These are phyloP conservation scores for Ganoderma leucocontextum DNA, from an alignment of 1,284 basidiomycete genomes.

Conservation along the genomic window DNA sequence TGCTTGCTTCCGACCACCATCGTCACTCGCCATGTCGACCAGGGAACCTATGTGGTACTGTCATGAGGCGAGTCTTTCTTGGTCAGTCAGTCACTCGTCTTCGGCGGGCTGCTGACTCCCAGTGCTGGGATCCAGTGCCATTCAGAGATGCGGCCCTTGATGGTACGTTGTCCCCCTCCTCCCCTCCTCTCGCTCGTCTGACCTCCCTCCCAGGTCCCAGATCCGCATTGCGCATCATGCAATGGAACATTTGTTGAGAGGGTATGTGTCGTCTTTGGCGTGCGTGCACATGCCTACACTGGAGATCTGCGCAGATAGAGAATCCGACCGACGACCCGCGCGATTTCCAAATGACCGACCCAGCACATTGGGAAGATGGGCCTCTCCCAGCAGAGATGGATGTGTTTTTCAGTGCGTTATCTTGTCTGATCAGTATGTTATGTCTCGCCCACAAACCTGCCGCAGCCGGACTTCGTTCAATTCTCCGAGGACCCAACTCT, in stretches of 20 bases:
- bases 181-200: conserved; percentile 11
- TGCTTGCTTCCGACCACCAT: conserved; percentile 14
- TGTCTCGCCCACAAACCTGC: background rate
- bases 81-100: background rate
- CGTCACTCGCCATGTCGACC: conserved; percentile 55
- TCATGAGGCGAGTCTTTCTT: conserved; percentile 62
- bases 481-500: conserved; percentile 20
- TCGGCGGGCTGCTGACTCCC: conserved; percentile 20
- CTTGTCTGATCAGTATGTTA: too few species aligned
- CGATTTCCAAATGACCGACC: conserved; percentile 53
- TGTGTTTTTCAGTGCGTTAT: conserved; percentile 53
- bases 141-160: conserved; percentile 81
- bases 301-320: conserved; percentile 62
- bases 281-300: background rate
- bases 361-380: conserved; percentile 45
- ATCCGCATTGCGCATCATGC: conserved; percentile 80
- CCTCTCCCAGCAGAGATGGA: conserved; percentile 48
- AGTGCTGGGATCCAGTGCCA: conserved; percentile 59
- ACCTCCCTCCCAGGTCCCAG: conserved; percentile 60
- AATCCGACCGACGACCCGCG: conserved; percentile 77
- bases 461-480: conserved; percentile 30
- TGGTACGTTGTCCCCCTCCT: conserved; percentile 56
- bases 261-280: conserved; percentile 48
- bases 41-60: conserved; percentile 81
- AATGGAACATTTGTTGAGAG: conserved; percentile 78